Evolutionary conservation across 2,329 filamentous ascomycete species (phyloP).

Genomic region (Phyllosticta ampelicida): DNA sequence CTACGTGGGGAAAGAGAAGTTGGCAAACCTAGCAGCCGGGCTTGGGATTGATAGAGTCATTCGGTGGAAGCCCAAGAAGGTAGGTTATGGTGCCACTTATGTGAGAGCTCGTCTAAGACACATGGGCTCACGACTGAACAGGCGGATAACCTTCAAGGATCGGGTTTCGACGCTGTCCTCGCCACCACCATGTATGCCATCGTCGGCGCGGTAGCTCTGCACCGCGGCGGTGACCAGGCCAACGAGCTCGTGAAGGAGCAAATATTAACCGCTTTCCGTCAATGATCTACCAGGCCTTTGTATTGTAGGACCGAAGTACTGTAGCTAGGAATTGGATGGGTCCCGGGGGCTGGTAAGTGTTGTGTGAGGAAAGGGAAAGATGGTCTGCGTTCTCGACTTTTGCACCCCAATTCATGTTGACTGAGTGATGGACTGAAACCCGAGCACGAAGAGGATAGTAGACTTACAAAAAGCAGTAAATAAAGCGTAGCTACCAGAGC

Average conservation of each 20-base stretch:
- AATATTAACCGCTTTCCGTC: conserved; percentile 47
- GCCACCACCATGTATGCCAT: conserved; percentile 74
- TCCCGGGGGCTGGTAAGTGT: not conserved
- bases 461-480: not conserved
- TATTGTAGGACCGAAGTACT: conserved; percentile 1
- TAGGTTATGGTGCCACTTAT: conserved; percentile 34
- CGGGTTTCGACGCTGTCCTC: conserved; percentile 65
- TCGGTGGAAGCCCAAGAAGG: conserved; percentile 79
- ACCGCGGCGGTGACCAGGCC: conserved; percentile 71
- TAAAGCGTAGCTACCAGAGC: not conserved
- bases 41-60: conserved; percentile 66
- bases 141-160: conserved; percentile 57
- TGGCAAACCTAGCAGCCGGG: conserved; percentile 56
- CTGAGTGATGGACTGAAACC: not conserved
- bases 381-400: not conserved
- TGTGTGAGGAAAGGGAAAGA: not conserved
- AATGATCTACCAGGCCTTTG: not conserved
- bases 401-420: not conserved
- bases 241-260: conserved; percentile 64
- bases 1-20: conserved; percentile 52
- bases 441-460: not conserved
- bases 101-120: not conserved
- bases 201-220: conserved; percentile 78
- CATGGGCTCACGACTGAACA: conserved; percentile 17
- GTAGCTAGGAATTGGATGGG: not conserved